Evolutionary conservation across 139 green algal genomes (phyloP).

Genomic region (Chlamydomonas sp.): DNA sequence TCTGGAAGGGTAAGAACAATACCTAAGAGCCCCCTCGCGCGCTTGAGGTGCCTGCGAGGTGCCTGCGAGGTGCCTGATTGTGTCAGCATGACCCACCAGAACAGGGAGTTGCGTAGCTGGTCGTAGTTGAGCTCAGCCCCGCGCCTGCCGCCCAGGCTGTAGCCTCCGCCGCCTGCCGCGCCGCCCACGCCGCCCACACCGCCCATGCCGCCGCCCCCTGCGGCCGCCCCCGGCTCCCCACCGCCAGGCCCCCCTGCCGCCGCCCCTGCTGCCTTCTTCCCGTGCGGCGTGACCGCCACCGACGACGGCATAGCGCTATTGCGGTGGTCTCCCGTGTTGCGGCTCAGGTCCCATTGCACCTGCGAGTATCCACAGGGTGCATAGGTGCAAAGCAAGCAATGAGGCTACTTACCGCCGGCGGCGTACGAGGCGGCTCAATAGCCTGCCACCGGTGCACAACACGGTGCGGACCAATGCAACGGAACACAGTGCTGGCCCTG

Average conservation of each 20-base stretch:
- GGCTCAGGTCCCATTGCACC: conserved; percentile 29
- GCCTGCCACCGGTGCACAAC: no score
- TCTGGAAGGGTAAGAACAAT: no score
- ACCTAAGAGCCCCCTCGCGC: no score
- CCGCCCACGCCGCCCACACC: background rate
- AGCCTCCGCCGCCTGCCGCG: background rate
- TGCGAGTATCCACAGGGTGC: background rate
- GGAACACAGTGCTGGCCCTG: no score
- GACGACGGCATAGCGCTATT: background rate
- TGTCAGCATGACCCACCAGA: conserved; percentile 10
- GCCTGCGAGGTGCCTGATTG: no score
- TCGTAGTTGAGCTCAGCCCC: background rate
- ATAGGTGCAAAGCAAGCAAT: no score
- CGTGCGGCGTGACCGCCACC: background rate
- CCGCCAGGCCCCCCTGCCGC: background rate
- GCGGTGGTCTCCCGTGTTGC: background rate
- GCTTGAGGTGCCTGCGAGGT: no score
- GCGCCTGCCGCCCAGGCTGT: background rate
- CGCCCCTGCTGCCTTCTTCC: no score
- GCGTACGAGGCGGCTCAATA: no score
- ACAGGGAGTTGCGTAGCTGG: conserved; percentile 24
- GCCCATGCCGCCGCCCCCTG: no score
- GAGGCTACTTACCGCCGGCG: no score
- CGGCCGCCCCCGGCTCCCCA: background rate
- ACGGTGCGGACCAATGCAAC: no score